Conservation (phyloP, 208 protist genomes). For the Jaenimonas drosophilae region DNA sequence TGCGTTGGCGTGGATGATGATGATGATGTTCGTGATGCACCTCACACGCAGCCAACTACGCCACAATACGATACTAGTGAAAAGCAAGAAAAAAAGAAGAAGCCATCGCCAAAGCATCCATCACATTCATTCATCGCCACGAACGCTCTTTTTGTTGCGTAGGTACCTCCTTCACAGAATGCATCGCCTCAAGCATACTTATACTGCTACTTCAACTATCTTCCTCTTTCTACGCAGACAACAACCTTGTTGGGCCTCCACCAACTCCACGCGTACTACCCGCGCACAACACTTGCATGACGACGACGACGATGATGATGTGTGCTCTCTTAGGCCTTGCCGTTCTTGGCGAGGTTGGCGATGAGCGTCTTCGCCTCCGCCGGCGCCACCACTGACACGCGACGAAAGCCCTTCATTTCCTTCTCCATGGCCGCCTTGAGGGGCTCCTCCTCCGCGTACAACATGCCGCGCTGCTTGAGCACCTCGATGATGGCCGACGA, state of each 20-base stretch:
- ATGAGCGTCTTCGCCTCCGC: constrained; percentile 19
- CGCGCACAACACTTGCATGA: too few relatives aligned
- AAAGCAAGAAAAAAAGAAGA: constrained; percentile 8
- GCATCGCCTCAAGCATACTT: too few relatives aligned
- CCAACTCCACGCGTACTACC: not conserved
- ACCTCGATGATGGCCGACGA: constrained; percentile 30
- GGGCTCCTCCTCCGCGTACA: constrained; percentile 64
- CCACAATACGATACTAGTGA: not conserved
- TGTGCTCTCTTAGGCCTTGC: constrained; percentile 3
- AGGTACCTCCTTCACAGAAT: too few relatives aligned
- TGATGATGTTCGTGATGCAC: too few relatives aligned
- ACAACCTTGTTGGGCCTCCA: not conserved
- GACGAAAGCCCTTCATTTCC: constrained; percentile 24
- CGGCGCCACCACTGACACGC: constrained; percentile 40
- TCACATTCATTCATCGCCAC: too few relatives aligned
- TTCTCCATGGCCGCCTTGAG: constrained; percentile 30
- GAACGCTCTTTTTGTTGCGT: too few relatives aligned
- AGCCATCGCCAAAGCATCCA: too few relatives aligned
- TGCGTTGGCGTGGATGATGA: too few relatives aligned
- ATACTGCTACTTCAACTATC: too few relatives aligned
- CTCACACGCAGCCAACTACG: too few relatives aligned
- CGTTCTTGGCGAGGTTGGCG: constrained; percentile 19
- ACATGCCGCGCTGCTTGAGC: constrained; percentile 27
- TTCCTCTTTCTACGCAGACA: constrained; percentile 3
- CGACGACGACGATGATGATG: too few relatives aligned